phyloP scores from a whole-genome alignment of 805 yeast genomes.

The Metschnikowia hibisci region DNA sequence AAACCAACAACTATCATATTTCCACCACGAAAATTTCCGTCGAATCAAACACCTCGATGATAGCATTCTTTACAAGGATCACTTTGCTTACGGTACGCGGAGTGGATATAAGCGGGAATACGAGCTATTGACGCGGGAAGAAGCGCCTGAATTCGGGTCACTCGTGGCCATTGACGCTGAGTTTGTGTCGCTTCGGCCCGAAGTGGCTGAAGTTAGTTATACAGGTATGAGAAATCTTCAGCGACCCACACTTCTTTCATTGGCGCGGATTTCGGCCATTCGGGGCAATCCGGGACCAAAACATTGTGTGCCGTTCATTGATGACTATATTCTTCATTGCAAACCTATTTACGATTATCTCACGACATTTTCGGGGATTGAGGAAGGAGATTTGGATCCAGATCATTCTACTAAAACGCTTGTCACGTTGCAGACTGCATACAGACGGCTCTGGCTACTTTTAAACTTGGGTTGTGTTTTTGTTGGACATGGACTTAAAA shows the following conservation, averaged over 20 bases:
- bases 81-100: slow-evolving; percentile 64
- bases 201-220: slow-evolving; percentile 70
- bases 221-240: slow-evolving; percentile 67
- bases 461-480: slow-evolving; percentile 85
- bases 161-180: slow-evolving; percentile 95
- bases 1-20: slow-evolving; percentile 42
- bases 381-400: slow-evolving; percentile 84
- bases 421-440: slow-evolving; percentile 78
- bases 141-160: slow-evolving; percentile 72
- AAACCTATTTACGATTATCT: slow-evolving; percentile 76
- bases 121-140: slow-evolving; percentile 58
- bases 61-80: slow-evolving; percentile 67
- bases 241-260: slow-evolving; percentile 68
- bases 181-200: slow-evolving; percentile 79
- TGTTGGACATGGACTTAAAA: slow-evolving; percentile 90
- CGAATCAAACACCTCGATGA: slow-evolving; percentile 43
- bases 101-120: slow-evolving; percentile 59
- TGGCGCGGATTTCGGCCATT: slow-evolving; percentile 87
- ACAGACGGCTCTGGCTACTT: slow-evolving; percentile 84
- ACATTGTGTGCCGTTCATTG: slow-evolving; percentile 79
- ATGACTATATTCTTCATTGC: slow-evolving; percentile 80
- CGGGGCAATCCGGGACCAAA: slow-evolving; percentile 64
- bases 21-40: slow-evolving; percentile 22
- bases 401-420: slow-evolving; percentile 58
- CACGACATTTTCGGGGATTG: slow-evolving; percentile 91